These are phyloP conservation scores for Cairneyella variabilis DNA, from an alignment of 495 filamentous ascomycete genomes.

Conservation along the genomic window DNA sequence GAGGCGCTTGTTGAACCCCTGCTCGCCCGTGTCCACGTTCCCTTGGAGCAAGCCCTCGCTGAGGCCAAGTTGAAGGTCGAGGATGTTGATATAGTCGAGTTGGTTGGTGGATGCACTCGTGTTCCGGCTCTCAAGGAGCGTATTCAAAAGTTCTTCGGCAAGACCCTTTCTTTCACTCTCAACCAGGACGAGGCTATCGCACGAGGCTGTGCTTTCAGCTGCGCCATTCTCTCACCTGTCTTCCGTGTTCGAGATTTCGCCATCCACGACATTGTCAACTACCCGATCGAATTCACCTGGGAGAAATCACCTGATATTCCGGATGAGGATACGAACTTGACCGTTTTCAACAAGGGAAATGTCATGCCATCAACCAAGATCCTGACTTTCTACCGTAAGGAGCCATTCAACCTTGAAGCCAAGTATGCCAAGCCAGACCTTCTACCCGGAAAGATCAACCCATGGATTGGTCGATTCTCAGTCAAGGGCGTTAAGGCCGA, in stretches of 20 bases:
- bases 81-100: constrained; percentile 91
- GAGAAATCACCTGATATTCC: constrained; percentile 98
- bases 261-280: constrained; percentile 94
- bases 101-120: constrained; percentile 94
- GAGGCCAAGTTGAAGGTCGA: constrained; percentile 86
- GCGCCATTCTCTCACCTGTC: constrained; percentile 93
- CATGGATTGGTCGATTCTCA: constrained; percentile 95
- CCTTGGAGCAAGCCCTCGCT: constrained; percentile 84
- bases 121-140: constrained; percentile 89
- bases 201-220: constrained; percentile 95
- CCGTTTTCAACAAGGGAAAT: constrained; percentile 96
- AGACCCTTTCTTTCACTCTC: constrained; percentile 89
- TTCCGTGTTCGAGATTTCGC: constrained; percentile 99
- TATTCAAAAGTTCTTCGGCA: constrained; percentile 87
- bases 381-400: constrained; percentile 98
- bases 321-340: constrained; percentile 96
- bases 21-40: constrained; percentile 65
- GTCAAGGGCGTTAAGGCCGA: constrained; percentile 86
- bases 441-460: constrained; percentile 87
- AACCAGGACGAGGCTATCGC: constrained; percentile 99
- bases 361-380: constrained; percentile 99
- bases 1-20: constrained; percentile 87
- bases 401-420: constrained; percentile 94
- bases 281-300: constrained; percentile 99
- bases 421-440: constrained; percentile 82